Evolutionary conservation across 768 basidiomycete genomes (phyloP), one percentile per base, ranked within the genome.

Genomic region (Amanita jacksonii): DNA sequence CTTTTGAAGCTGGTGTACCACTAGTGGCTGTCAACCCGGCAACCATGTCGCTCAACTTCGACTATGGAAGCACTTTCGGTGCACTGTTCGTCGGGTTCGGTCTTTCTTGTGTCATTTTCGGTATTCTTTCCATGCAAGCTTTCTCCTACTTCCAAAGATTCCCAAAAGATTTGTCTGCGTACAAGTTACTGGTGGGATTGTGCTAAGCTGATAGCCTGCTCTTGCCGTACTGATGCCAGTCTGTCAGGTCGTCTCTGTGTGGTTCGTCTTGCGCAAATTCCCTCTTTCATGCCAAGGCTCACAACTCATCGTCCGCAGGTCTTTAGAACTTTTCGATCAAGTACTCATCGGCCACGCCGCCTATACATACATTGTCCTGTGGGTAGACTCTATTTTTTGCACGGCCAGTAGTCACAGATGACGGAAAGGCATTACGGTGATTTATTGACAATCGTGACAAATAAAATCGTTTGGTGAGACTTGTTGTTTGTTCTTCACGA

Each of bases 341-440:
- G 57, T 57, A 4, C 66, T 80, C 51, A 67, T 78, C 44, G 72
- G 63, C 1, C 69, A 79, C 53, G 58, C 62, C 7, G 58, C 76
- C 22, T 80, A 81, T 52, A 72, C 60, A 46, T 81, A 79, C 52
- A 55, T 68, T 0, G 58, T 81, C 52, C 66, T 65, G 79, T 78
- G 55, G 45, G 76, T 60, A 5, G 3, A 19, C 4, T 32, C 20
- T 32, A 16, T n/a, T 36, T 27, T 6, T 8, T 20, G 5, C 13
- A 19, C 19, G 34, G 22, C 34, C 16, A 27, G 5, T 38, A 48
- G 34, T 52, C 20, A 56, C 38, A 27, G 34, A 35, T 7, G 15
- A 23, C 23, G 38, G 20, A 35, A 23, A 76, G 73, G 27, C 62
- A 74, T 46, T 74, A 54, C 46, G 34, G 51, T 20, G 44, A 67